Conservation (phyloP, 768 basidiomycete genomes). For the Leccinum boreale region DNA sequence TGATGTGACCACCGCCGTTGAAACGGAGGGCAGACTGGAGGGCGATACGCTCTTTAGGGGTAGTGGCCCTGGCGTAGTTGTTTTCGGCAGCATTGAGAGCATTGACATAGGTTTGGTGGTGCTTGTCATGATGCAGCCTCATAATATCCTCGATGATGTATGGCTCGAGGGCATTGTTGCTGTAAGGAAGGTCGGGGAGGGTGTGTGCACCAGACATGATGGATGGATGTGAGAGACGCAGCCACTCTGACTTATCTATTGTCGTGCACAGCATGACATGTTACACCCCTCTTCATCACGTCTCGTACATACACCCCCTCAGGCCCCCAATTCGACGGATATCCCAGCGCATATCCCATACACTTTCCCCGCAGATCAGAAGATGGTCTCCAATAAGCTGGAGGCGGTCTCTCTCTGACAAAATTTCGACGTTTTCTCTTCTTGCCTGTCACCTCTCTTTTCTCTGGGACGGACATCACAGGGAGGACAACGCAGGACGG, state of each 20-base stretch:
- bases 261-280: slow-evolving; percentile 21
- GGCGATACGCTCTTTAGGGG: slow-evolving; percentile 50
- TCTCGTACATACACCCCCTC: slow-evolving; percentile 23
- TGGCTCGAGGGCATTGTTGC: slow-evolving; percentile 89
- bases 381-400: slow-evolving; percentile 31
- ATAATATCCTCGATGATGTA: slow-evolving; percentile 90
- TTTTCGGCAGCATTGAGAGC: slow-evolving; percentile 66
- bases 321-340: slow-evolving; percentile 30
- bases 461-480: slow-evolving; percentile 5
- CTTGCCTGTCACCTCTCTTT: not conserved
- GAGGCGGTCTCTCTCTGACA: slow-evolving; percentile 15
- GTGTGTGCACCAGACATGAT: slow-evolving; percentile 46
- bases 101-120: slow-evolving; percentile 94
- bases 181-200: slow-evolving; percentile 75
- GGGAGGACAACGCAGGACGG: slow-evolving; percentile 17
- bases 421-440: slow-evolving; percentile 10
- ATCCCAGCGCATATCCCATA: slow-evolving; percentile 31
- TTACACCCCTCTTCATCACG: slow-evolving; percentile 24
- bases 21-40: slow-evolving; percentile 25
- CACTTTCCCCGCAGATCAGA: slow-evolving; percentile 20
- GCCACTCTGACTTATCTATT: not conserved
- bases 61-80: slow-evolving; percentile 62
- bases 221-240: slow-evolving; percentile 2
- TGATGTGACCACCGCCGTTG: slow-evolving; percentile 61
- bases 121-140: slow-evolving; percentile 92